Base-by-base conservation (phyloP, 2,329 filamentous ascomycete genomes). In the Cadophora sp. region DNA sequence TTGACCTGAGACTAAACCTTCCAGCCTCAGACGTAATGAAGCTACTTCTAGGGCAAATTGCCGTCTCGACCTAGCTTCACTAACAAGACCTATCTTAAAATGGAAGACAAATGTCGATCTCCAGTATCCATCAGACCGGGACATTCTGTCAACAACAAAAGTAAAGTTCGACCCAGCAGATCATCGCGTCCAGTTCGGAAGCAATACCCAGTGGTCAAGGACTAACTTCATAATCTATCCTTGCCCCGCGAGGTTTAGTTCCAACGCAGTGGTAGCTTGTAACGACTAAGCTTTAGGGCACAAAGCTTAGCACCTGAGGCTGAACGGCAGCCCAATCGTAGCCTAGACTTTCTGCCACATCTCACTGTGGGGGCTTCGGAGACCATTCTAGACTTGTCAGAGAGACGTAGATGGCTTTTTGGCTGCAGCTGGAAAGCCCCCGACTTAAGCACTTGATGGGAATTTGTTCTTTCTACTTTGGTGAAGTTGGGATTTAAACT, bases 11-110 rank as follows among this genome's bases (percentile, higher is more conserved):
- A 27, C 11, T n/a, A 3, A 30, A 14, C 16, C 20, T 16, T 11
- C 8, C 56, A 59, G 56, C 56, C 56, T 45, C 22, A 36, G 56
- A 59, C 56, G 41, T 59, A 41, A 59, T 45, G 43, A 45, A 20
- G 43, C 43, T 18, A 45, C 43, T 11, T 7, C 16, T 45, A 20
- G 43, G 8, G 16, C 14, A 45, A 45, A 4, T n/a, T 18, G 43
- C n/a, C 43, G n/a, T 13, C n/a, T 30, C 9, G 20, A 22, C 9
- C 27, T 18, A 18, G 8, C 36, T 45, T 18, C 20, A 5, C 27
- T n/a, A 9, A 36, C 36, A 8, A 6, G 14, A 24, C 22, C 14
- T n/a, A 48, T 27, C 41, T 47, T 6, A 48, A 20, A 13, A 20
- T 3, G 43, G 14, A 47, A n/a, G 5, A 47, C 18, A 9, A 3